Base-by-base conservation (phyloP, 2,329 filamentous ascomycete species). In the Cytospora schulzeri region DNA sequence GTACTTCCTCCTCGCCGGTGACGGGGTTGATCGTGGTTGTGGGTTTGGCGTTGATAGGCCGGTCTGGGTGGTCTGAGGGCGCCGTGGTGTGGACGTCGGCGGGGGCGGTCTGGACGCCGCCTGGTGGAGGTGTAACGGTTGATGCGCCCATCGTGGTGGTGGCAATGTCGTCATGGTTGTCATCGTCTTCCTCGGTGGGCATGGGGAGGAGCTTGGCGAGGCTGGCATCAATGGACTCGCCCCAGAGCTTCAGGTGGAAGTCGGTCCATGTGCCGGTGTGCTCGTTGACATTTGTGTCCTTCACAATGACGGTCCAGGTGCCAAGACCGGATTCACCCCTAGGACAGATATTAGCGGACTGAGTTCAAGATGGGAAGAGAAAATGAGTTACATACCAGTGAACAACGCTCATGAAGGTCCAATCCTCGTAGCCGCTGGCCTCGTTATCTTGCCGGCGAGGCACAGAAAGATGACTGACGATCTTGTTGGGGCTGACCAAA, bases 381-480 rank as follows among this genome's bases (percentile, higher is more conserved):
- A 26, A 26, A 60, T 28, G 55, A 7, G 19, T 51, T 24, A 77
- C 88, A 77, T 83, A 93, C 91, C 93, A 99, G 75, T 99, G 95
- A 68, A 89, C 93, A 45, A 99, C 95, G 67, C 90, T 96, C 95
- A 99, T 99, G 72, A 99, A 99, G 0, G 94, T 98, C 95, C 95
- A 99, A 78, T 98, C 92, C 45, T 88, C 80, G 75, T 98, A 99
- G 11, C 95, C 95, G 26, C 78, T 77, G 0, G 78, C 74, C 41
- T 83, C 84, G 1, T 83, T 80, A 75, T 99, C 95, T 26, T 86
- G 76, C 66, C 83, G 83, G 68, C 95, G 90, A 1, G 89, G 81
- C 15, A 88, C 91, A 5, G 93, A 90, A 60, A 99, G 86, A 73
- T 97, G 89, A 73, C 92, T 97, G 68, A 92, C 81, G 64, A 97